Percentiles rank a stretch among this genome's conserved stretches.
Conservation (phyloP, 2,329 filamentous ascomycete species). For the Ophiostoma tasmaniense region DNA sequence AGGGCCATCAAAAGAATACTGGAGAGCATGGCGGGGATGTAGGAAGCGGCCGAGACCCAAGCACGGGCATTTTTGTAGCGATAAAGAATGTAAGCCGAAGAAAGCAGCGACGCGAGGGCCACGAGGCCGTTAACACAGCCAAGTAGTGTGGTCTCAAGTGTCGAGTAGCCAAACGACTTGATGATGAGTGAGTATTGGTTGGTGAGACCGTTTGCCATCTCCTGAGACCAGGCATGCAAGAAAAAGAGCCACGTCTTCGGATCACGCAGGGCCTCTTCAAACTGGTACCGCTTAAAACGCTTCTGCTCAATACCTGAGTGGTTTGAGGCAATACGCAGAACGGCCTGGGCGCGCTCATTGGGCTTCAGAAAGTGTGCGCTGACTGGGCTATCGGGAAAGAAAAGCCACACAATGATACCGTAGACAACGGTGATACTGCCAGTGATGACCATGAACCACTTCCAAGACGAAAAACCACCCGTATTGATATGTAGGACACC, state of each 20-base stretch:
- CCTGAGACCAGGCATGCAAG: constrained; percentile 19
- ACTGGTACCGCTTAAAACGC: constrained; percentile 18
- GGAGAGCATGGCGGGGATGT: constrained; percentile 13
- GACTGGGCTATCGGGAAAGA: constrained; percentile 31
- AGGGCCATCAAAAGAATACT: constrained; percentile 14
- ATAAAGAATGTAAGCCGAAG: constrained; percentile 9
- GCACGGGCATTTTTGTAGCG: constrained; percentile 14
- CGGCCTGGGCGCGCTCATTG: constrained; percentile 25
- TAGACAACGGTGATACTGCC: constrained; percentile 27
- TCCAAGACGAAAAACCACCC: constrained; percentile 16
- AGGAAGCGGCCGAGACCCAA: constrained; percentile 12
- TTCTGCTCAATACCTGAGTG: constrained; percentile 29
- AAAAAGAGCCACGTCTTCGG: constrained; percentile 23
- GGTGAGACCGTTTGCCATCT: constrained; percentile 20
- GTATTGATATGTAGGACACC: constrained; percentile 29
- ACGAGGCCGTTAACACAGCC: constrained; percentile 19
- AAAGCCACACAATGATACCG: constrained; percentile 24
- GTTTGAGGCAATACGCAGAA: constrained; percentile 30
- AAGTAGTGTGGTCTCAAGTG: constrained; percentile 10
- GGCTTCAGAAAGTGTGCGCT: constrained; percentile 28
- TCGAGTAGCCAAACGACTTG: constrained; percentile 19
- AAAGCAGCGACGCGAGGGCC: constrained; percentile 3
- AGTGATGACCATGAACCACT: constrained; percentile 27
- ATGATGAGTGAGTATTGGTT: constrained; percentile 21
- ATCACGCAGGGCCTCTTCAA: constrained; percentile 20